These are phyloP conservation scores for Amaranthus hypochondriacus DNA, from an alignment of 148 eudicot genomes.

Conservation along the genomic window DNA sequence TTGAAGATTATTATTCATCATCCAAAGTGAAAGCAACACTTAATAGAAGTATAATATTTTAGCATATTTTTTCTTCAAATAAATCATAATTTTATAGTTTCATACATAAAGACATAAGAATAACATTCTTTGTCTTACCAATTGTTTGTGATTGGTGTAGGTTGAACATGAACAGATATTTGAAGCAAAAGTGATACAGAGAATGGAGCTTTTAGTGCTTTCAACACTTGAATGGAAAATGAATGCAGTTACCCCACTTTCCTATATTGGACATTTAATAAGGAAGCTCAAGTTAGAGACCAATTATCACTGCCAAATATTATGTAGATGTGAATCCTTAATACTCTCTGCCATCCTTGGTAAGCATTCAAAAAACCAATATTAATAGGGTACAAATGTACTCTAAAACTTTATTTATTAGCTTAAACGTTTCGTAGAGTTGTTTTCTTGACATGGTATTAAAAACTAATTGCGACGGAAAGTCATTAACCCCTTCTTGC, in stretches of 20 bases:
- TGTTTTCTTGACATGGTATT: no score
- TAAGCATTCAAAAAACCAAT: slow-evolving; percentile 26
- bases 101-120: background rate
- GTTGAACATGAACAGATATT: slow-evolving; percentile 53
- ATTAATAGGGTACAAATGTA: no score
- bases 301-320: slow-evolving; percentile 42
- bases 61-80: no score
- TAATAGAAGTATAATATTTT: no score
- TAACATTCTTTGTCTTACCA: background rate
- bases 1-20: no score
- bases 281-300: slow-evolving; percentile 47
- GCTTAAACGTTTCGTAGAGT: no score
- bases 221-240: slow-evolving; percentile 75
- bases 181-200: slow-evolving; percentile 66
- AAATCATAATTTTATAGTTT: background rate
- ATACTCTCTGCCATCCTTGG: slow-evolving; percentile 51
- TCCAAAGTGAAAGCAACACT: no score
- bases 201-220: slow-evolving; percentile 79
- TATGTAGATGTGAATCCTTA: slow-evolving; percentile 46
- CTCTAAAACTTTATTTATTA: no score
- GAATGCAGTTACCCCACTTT: slow-evolving; percentile 75
- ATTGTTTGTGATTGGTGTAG: slow-evolving; percentile 29
- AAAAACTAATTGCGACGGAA: no score
- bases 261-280: slow-evolving; percentile 52
- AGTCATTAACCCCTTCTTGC: background rate